phyloP scores from a whole-genome alignment of 768 basidiomycete species.

The Rhodotorula graminis region DNA sequence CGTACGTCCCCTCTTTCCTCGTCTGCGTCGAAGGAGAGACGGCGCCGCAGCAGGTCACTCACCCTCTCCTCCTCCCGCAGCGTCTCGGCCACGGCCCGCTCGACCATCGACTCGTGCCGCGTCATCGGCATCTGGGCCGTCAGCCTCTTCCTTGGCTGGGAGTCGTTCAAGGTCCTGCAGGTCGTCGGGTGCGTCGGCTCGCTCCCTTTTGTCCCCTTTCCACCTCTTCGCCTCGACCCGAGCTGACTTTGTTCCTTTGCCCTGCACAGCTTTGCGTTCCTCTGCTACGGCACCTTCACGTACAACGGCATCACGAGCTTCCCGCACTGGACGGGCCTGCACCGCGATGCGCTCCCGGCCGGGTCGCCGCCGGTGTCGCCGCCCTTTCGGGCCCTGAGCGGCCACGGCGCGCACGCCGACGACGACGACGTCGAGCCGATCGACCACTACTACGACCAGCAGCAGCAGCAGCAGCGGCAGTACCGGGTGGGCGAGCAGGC shows the following conservation, averaged over 20 bases:
- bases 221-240: neutral
- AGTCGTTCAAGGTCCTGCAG: conserved; percentile 39
- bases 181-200: conserved; percentile 56
- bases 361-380: neutral
- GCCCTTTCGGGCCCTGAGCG: neutral
- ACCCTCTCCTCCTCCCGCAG: conserved; percentile 54
- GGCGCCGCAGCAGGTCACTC: too few relatives aligned
- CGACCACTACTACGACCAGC: too few relatives aligned
- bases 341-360: conserved; percentile 17
- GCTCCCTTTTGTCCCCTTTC: conserved; percentile 56
- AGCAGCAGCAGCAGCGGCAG: too few relatives aligned
- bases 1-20: conserved; percentile 5
- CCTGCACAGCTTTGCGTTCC: conserved; percentile 58
- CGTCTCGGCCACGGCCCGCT: conserved; percentile 86
- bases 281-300: conserved; percentile 75
- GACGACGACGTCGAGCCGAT: neutral
- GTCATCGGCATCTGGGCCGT: conserved; percentile 84
- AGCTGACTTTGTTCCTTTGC: too few relatives aligned
- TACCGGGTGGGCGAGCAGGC: too few relatives aligned
- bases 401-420: too few relatives aligned
- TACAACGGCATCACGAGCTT: conserved; percentile 41
- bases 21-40: neutral
- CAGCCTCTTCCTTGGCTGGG: conserved; percentile 42
- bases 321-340: conserved; percentile 37
- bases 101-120: conserved; percentile 87